Evolutionary conservation across 2,329 filamentous ascomycete species (phyloP).

Genomic region (Trichoderma sp.): DNA sequence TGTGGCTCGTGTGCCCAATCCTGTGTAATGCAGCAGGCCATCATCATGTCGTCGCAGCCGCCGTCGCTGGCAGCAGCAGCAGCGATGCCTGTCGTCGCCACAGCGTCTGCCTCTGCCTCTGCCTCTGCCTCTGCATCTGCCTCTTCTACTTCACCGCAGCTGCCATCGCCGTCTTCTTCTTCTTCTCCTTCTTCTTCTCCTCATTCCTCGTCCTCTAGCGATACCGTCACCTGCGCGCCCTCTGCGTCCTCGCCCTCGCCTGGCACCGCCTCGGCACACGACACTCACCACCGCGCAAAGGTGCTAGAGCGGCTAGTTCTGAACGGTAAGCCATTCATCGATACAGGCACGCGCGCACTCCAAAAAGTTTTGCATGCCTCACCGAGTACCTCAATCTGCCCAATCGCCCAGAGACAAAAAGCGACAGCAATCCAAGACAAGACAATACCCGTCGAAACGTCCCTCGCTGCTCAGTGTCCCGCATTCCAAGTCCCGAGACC

Average conservation of each 20-base stretch:
- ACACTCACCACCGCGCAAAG: conserved; percentile 2
- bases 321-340: conserved; percentile 6
- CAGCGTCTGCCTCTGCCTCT: not conserved
- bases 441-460: not conserved
- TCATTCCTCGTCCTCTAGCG: not conserved
- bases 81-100: conserved; percentile 19
- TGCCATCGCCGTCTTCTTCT: conserved; percentile 5
- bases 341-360: not conserved
- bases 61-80: not conserved
- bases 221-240: conserved; percentile 3
- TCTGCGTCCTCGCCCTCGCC: not conserved
- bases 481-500: conserved; percentile 12
- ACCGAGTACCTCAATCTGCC: not conserved
- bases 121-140: conserved; percentile 7
- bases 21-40: conserved; percentile 5
- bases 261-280: not conserved
- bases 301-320: conserved; percentile 2
- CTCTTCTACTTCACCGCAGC: conserved; percentile 2
- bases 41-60: conserved; percentile 24
- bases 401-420: not conserved
- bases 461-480: not conserved
- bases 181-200: not conserved
- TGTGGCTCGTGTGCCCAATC: conserved; percentile 25
- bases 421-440: not conserved
- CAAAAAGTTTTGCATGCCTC: not conserved